These are phyloP conservation scores for Colletotrichum paranaense DNA, from an alignment of 2,329 filamentous ascomycete genomes.

Conservation along the genomic window DNA sequence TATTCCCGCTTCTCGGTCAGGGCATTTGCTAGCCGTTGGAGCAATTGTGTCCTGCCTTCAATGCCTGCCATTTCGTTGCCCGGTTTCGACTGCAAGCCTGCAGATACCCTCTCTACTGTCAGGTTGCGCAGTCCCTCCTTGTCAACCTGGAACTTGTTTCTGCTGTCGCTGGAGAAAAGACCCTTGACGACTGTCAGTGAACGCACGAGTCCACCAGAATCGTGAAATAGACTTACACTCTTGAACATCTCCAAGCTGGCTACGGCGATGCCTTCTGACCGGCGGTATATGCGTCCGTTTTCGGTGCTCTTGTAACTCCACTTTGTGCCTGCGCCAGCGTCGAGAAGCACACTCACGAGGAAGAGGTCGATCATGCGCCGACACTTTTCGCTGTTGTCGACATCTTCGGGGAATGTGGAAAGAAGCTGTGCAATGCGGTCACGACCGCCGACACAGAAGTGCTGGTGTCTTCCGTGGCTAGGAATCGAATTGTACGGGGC, in stretches of 20 bases:
- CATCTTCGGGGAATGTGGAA: constrained; percentile 73
- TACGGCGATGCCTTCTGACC: constrained; percentile 89
- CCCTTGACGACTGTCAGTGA: constrained; percentile 59
- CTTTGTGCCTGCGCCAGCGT: constrained; percentile 87
- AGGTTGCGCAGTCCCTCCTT: constrained; percentile 80
- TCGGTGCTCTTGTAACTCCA: constrained; percentile 96
- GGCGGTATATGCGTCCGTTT: constrained; percentile 82
- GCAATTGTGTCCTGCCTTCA: constrained; percentile 83
- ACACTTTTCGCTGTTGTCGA: constrained; percentile 80
- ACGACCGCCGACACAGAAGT: constrained; percentile 83
- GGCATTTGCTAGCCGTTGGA: constrained; percentile 80
- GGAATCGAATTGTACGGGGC: constrained; percentile 75
- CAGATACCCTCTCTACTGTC: constrained; percentile 79
- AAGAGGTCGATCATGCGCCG: constrained; percentile 83
- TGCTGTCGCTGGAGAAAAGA: constrained; percentile 84
- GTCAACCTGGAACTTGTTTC: constrained; percentile 90
- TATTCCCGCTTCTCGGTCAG: constrained; percentile 80
- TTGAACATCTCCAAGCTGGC: constrained; percentile 92
- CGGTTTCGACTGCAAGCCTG: constrained; percentile 85
- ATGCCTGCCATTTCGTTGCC: constrained; percentile 86
- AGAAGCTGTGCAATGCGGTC: constrained; percentile 79
- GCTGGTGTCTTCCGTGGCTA: constrained; percentile 86
- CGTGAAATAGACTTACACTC: constrained; percentile 53
- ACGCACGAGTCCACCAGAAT: not conserved
- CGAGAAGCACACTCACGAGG: constrained; percentile 82